Base-by-base conservation (phyloP, 768 basidiomycete genomes). In the Symmetrospora coprosmae region DNA sequence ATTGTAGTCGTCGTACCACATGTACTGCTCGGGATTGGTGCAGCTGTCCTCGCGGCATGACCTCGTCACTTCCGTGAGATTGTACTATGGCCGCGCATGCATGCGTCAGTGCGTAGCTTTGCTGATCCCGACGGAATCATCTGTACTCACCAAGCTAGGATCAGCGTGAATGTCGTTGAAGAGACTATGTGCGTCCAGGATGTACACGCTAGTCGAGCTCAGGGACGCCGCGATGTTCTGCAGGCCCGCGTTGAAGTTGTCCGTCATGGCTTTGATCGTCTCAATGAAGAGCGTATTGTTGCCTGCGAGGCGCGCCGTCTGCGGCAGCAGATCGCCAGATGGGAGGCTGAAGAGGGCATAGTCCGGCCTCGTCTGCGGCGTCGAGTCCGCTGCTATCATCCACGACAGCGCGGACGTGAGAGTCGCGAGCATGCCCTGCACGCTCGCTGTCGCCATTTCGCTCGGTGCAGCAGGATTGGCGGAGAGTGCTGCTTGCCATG, bases 1-100 rank as follows among this genome's bases (percentile, higher is more conserved):
- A 25, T 58, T 58, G 27, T 45, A 3, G 13, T 43, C 55, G 37
- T 58, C 55, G 28, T 46, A 58, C 55, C 55, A 58, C 30, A 58
- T 46, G 23, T 46, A 58, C 17, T 43, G 25, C 7, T 46, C 37
- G 3, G 55, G 55, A 23, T 45, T 23, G 9, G 55, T 58, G 23
- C 55, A 58, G 7, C 21, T 30, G 7, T 7, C 21, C 13, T 31
- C 55, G 19, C 28, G 17, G 33, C 55, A 58, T n/a, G 55, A 39
- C 7, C 8, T 30, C 14, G 40, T 43, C 9, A 38, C 37, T 8
- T 40, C 31, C 30, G 39, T 58, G 9, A 58, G 28, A 27, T 46
- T 58, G 31, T 58, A 58, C 41, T 58, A 35, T 4, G 11, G 25
- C 3, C 4, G 45, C 27, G 4, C 27, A 45, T 14, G 4, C 14